These are phyloP conservation scores for Chlorella sp. DNA, from an alignment of 139 green algal genomes.

Conservation along the genomic window DNA sequence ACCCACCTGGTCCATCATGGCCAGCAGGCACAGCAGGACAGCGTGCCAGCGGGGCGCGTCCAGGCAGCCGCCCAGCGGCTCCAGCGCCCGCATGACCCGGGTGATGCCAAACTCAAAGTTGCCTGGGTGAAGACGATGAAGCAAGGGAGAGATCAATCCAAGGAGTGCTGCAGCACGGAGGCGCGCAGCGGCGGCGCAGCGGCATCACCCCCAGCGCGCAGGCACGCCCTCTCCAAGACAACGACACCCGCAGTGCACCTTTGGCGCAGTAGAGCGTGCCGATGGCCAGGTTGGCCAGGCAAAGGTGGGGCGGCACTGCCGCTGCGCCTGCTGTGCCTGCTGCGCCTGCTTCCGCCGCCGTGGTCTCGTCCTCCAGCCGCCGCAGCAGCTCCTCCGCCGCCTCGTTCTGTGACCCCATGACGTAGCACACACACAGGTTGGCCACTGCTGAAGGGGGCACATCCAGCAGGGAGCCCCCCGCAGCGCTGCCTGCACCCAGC, in stretches of 20 bases:
- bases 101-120: conserved; percentile 87
- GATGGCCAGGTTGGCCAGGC: conserved; percentile 95
- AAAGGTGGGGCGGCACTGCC: conserved; percentile 68
- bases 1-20: conserved; percentile 81
- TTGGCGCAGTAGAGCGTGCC: conserved; percentile 94
- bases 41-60: conserved; percentile 84
- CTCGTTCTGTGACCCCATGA: conserved; percentile 92
- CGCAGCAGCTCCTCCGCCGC: conserved; percentile 93
- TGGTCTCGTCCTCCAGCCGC: conserved; percentile 78
- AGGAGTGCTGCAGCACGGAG: too few species aligned
- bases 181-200: too few species aligned
- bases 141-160: too few species aligned
- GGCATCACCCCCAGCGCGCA: too few species aligned
- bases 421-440: conserved; percentile 94
- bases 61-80: conserved; percentile 88
- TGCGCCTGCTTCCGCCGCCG: not conserved
- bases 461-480: conserved; percentile 62
- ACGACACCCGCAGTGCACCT: conserved; percentile 54
- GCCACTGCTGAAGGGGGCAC: conserved; percentile 89
- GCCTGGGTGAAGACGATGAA: not conserved
- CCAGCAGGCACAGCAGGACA: conserved; percentile 80
- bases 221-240: too few species aligned
- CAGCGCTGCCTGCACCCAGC: not conserved
- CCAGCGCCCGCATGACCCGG: conserved; percentile 87
- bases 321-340: not conserved